phyloP scores from a whole-genome alignment of 2,329 filamentous ascomycete species.

The Dactylonectria macrodidyma region DNA sequence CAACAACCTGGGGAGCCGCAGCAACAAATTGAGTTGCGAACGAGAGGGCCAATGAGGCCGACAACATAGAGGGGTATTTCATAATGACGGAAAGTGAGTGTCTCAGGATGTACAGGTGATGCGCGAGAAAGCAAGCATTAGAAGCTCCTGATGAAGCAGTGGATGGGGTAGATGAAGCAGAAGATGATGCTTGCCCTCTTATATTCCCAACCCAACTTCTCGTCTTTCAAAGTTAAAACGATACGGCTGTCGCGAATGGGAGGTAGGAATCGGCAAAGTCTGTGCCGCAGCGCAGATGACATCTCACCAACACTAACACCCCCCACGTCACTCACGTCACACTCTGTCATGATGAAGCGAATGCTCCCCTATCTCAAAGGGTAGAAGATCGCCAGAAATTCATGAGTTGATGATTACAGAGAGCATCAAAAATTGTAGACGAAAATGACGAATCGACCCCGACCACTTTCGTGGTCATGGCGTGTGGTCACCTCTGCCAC shows the following conservation, averaged over 20 bases:
- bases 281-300: background rate
- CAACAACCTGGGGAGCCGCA: conserved; percentile 32
- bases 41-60: conserved; percentile 31
- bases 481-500: conserved; percentile 17
- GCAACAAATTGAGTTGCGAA: conserved; percentile 23
- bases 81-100: conserved; percentile 8
- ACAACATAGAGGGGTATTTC: conserved; percentile 33
- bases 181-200: background rate
- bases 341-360: conserved; percentile 7
- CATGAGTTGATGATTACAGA: conserved; percentile 23
- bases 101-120: background rate
- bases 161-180: background rate
- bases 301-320: too few species aligned
- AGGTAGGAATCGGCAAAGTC: background rate
- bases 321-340: conserved; percentile 1
- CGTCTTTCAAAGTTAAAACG: background rate
- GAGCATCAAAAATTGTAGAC: conserved; percentile 7
- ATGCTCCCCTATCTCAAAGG: conserved; percentile 19
- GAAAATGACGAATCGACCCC: conserved; percentile 31
- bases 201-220: conserved; percentile 18
- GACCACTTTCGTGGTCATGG: conserved; percentile 10
- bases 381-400: conserved; percentile 33
- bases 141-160: background rate
- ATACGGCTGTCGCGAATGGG: background rate
- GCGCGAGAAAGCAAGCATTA: background rate